Base-by-base conservation (phyloP, 768 basidiomycete species). In the Lactarius indigo region DNA sequence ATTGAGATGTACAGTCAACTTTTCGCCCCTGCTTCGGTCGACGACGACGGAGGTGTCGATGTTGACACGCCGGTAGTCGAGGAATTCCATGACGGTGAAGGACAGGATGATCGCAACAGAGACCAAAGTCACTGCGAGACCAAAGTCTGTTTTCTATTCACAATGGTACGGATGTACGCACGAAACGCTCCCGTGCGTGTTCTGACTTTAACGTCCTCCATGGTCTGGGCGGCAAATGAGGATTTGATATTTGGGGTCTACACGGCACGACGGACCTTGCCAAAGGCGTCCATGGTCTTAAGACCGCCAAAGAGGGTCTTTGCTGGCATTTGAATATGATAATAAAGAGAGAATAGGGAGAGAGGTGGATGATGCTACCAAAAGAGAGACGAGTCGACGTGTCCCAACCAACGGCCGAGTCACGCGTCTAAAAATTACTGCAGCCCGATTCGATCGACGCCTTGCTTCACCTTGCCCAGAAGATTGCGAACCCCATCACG, bases 171-270 rank as follows among this genome's bases (percentile, higher is more conserved):
- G 17, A 31, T 30, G 23, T 57, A 80, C 92, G 77, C 72, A 96
- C 95, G 82, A 72, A 95, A 81, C 71, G 92, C 96, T 71, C 92
- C 96, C 56, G 92, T 94, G 65, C 95, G 87, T 39, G 97, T 98
- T 84, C 95, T 95, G 79, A 99, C 93, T 81, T 98, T 98, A 69
- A 99, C 97, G 82, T 99, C 97, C 75, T 98, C 97, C 77, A 93
- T 93, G 42, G 97, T 99, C 96, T 99, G 73, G 5, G 28, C 23
- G 35, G 39, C 28, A 58, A 18, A 42, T 55, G 57, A 54, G 42
- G 47, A 30, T 56, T 52, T 2, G 37, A 55, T 5, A 13, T 23
- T 5, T 5, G 5, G 50, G 12, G 31, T 28, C 28, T 41, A 30
- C 10, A 2, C 31, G 18, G 35, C 28, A 17, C 18, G 64, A 72